Evolutionary conservation across 495 filamentous ascomycete species (phyloP).

Genomic region (Aspergillus mulundensis): DNA sequence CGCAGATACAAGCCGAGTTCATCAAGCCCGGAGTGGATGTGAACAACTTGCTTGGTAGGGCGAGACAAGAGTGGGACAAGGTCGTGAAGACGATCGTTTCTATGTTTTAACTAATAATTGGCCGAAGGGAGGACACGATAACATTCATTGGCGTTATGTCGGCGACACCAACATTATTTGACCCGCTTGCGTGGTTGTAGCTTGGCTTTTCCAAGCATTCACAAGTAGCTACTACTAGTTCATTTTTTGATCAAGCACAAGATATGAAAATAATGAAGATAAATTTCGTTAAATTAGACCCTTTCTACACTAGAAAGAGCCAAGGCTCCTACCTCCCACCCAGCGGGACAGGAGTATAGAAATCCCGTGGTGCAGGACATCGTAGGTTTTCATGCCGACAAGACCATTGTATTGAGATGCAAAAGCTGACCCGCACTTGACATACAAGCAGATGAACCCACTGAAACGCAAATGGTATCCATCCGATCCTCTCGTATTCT

Average conservation of each 20-base stretch:
- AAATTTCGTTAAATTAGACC: slow-evolving; percentile 23
- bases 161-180: too few species aligned
- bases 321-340: background rate
- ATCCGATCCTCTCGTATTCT: slow-evolving; percentile 29
- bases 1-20: slow-evolving; percentile 32
- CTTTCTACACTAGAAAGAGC: slow-evolving; percentile 11
- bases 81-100: slow-evolving; percentile 5
- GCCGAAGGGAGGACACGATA: too few species aligned
- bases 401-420: slow-evolving; percentile 48
- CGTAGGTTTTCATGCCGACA: slow-evolving; percentile 37
- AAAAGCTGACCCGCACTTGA: slow-evolving; percentile 47
- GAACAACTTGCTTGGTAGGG: slow-evolving; percentile 20
- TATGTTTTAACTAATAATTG: too few species aligned
- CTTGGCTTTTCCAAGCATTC: too few species aligned
- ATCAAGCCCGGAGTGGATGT: slow-evolving; percentile 27
- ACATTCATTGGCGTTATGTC: too few species aligned
- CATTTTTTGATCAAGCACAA: too few species aligned
- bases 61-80: slow-evolving; percentile 35
- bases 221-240: too few species aligned
- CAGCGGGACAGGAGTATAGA: slow-evolving; percentile 4
- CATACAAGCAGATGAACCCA: slow-evolving; percentile 45
- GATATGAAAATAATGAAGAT: background rate
- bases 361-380: slow-evolving; percentile 7
- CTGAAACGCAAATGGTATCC: slow-evolving; percentile 32
- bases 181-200: too few species aligned